Conservation (phyloP, 164 flowering plant species). For the Aristolochia contorta region DNA sequence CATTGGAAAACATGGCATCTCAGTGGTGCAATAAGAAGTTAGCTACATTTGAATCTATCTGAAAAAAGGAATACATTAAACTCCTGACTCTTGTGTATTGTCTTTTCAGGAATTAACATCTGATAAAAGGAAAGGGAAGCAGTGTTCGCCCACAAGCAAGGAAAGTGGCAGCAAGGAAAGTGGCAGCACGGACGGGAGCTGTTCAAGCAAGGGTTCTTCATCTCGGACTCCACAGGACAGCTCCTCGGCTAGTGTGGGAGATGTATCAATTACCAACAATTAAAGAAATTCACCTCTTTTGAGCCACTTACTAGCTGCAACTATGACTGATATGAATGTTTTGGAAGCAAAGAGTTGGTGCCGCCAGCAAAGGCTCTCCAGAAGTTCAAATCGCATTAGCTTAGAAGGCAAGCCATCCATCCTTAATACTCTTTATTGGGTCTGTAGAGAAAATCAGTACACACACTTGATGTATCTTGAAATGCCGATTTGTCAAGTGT, state of each 20-base stretch:
- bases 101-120: conserved; percentile 35
- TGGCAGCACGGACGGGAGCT: conserved; percentile 27
- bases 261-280: conserved; percentile 23
- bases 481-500: too few species aligned
- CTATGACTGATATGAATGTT: too few species aligned
- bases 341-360: background rate
- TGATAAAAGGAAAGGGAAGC: conserved; percentile 38
- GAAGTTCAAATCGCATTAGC: too few species aligned
- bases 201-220: conserved; percentile 58
- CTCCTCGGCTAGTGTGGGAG: conserved; percentile 54
- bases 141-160: conserved; percentile 22
- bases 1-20: too few species aligned
- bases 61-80: too few species aligned
- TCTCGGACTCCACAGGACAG: conserved; percentile 45
- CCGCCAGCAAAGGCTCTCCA: background rate
- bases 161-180: conserved; percentile 24
- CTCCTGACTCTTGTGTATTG: background rate
- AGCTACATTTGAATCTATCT: too few species aligned
- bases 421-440: too few species aligned
- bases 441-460: too few species aligned
- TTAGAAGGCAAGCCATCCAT: too few species aligned
- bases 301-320: background rate
- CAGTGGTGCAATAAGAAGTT: too few species aligned
- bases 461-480: too few species aligned
- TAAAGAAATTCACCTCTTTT: conserved; percentile 6